phyloP scores from a whole-genome alignment of 2,329 filamentous ascomycete species.

The Aureobasidium sp. region DNA sequence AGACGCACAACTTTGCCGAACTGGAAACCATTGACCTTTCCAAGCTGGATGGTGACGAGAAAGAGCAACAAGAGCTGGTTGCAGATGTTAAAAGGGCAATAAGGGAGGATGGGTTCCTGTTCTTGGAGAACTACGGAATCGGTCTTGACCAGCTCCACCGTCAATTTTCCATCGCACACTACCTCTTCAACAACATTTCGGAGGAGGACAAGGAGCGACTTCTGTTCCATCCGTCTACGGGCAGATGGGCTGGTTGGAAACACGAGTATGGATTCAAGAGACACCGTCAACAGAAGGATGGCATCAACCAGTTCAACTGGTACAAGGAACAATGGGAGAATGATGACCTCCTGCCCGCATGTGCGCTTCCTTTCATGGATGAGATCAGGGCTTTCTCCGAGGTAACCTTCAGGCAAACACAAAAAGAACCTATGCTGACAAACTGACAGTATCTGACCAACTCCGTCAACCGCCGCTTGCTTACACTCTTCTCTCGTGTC shows the following conservation, averaged over 20 bases:
- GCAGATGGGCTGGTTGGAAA: constrained; percentile 44
- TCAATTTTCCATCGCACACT: constrained; percentile 43
- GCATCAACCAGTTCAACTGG: constrained; percentile 48
- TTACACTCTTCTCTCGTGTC: constrained; percentile 33
- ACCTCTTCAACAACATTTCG: constrained; percentile 41
- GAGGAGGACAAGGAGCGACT: constrained; percentile 42
- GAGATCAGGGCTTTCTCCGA: constrained; percentile 39
- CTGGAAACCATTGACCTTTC: neutral
- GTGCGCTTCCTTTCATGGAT: constrained; percentile 43
- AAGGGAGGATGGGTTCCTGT: constrained; percentile 28
- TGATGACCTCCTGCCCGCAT: constrained; percentile 39
- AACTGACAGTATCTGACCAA: constrained; percentile 33
- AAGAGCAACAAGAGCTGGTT: constrained; percentile 25
- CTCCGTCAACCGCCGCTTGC: constrained; percentile 36
- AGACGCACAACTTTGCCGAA: neutral
- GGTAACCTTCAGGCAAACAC: neutral
- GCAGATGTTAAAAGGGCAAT: constrained; percentile 29
- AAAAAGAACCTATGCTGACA: neutral
- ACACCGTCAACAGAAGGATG: constrained; percentile 35
- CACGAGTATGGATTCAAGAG: constrained; percentile 40
- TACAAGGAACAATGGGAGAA: constrained; percentile 26
- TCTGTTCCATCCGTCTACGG: constrained; percentile 39
- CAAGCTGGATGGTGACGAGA: neutral
- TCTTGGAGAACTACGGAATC: constrained; percentile 43
- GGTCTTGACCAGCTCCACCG: constrained; percentile 41